Conservation (phyloP, 78 protist species). For the slime mould (Dictyostelium discoideum) region dicty_2.7 NC_007089.4:4144001-4144500, state of each 20-base stretch:
- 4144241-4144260: conserved; percentile 10
- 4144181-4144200: conserved; percentile 82
- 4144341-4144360: conserved; percentile 66
- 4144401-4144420: background rate
- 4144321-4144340: conserved; percentile 80
- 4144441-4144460: conserved; percentile 56
- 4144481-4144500: background rate
- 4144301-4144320: conserved; percentile 69
- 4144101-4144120: conserved; percentile 83
- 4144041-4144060: background rate
- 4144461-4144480: conserved; percentile 73
- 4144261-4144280: conserved; percentile 41
- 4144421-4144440: conserved; percentile 57
- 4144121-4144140: conserved; percentile 50
- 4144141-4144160: conserved; percentile 34
- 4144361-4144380: conserved; percentile 4
- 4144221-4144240: conserved; percentile 34
- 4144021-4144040: background rate
- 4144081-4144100: conserved; percentile 84
- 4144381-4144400: background rate
- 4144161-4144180: conserved; percentile 87
- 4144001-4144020: conserved; percentile 54
- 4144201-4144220: conserved; percentile 61
- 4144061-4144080: conserved; percentile 81
- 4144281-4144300: conserved; percentile 52